A percentile compares a stretch with the other conserved stretches of the same genome.
These are phyloP conservation scores for Russula sp. DNA, from an alignment of 768 basidiomycete genomes.

Conservation along the genomic window DNA sequence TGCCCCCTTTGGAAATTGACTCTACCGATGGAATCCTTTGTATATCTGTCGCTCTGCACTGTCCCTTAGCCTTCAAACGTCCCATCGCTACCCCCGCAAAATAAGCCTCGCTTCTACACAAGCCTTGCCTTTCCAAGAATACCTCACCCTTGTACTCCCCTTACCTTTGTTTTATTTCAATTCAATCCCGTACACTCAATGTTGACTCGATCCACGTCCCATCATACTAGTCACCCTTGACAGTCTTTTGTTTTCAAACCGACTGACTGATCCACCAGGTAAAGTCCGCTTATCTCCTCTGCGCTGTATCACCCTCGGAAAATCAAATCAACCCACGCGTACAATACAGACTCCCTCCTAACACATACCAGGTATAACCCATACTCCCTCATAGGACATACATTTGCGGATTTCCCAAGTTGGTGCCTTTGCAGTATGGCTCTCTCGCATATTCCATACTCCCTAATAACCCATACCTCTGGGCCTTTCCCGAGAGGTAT, in stretches of 20 bases:
- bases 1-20: slow-evolving; percentile 14
- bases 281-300: background rate
- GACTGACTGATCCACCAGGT: background rate
- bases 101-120: slow-evolving; percentile 3
- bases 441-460: too few relatives aligned
- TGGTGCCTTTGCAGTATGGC: too few relatives aligned
- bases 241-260: background rate
- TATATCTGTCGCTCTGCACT: background rate
- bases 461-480: too few relatives aligned
- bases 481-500: too few relatives aligned
- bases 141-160: slow-evolving; percentile 11
- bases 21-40: slow-evolving; percentile 5
- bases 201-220: background rate
- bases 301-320: background rate
- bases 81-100: background rate
- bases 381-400: too few relatives aligned
- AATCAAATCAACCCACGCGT: background rate
- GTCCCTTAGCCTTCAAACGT: background rate
- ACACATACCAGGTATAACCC: too few relatives aligned
- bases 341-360: too few relatives aligned
- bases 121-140: slow-evolving; percentile 19
- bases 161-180: slow-evolving; percentile 1
- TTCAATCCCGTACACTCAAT: background rate
- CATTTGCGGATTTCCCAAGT: too few relatives aligned
- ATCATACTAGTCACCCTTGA: background rate